Conservation (phyloP, 1,284 basidiomycete genomes). For the Rhodotorula mucilaginosa region DNA sequence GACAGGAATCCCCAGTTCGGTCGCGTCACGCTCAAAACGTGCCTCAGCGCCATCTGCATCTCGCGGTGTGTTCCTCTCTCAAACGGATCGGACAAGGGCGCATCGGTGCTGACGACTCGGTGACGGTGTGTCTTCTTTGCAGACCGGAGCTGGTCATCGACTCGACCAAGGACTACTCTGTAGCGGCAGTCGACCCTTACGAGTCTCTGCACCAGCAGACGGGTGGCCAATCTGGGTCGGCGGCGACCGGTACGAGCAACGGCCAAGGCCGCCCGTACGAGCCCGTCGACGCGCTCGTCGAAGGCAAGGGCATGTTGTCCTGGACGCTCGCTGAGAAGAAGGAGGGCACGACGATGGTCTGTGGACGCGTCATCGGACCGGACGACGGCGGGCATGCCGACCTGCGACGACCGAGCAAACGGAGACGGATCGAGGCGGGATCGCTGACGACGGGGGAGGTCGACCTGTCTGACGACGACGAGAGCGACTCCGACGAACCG, state of each 20-base stretch:
- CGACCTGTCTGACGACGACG: conserved; percentile 19
- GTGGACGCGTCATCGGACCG: conserved; percentile 21
- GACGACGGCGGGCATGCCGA: not conserved
- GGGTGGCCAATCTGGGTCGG: not conserved
- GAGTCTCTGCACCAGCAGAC: conserved; percentile 28
- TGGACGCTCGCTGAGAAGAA: conserved; percentile 41
- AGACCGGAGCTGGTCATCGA: conserved; percentile 40
- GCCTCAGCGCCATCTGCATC: conserved; percentile 40
- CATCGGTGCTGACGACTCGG: not conserved
- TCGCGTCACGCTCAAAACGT: conserved; percentile 38
- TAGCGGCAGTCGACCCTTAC: conserved; percentile 39
- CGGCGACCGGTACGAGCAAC: not conserved
- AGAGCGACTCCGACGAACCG: conserved; percentile 24
- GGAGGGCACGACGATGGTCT: conserved; percentile 38
- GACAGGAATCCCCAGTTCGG: conserved; percentile 30
- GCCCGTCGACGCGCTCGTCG: conserved; percentile 28
- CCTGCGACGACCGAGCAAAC: conserved; percentile 11
- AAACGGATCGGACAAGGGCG: not conserved
- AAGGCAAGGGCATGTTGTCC: conserved; percentile 42
- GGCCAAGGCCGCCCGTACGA: not conserved
- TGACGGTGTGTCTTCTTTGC: not conserved
- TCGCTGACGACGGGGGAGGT: not conserved
- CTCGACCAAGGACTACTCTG: conserved; percentile 38
- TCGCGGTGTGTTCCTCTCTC: conserved; percentile 22
- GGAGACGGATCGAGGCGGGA: conserved; percentile 14